Conservation (phyloP, 768 basidiomycete species). For the Termitomyces bulborhizus region DNA sequence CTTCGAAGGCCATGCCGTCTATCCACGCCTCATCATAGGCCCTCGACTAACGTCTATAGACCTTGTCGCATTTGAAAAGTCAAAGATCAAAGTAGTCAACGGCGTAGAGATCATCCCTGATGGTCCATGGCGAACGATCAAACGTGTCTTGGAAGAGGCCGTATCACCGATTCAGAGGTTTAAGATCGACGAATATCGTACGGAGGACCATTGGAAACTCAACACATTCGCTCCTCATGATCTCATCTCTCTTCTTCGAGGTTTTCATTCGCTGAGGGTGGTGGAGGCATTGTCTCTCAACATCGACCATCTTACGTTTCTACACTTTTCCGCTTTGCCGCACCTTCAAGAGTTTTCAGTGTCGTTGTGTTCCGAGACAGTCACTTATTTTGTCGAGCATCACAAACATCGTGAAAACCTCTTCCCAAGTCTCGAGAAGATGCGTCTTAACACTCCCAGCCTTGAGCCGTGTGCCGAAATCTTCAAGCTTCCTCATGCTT, state of each 20-base stretch:
- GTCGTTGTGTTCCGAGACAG: not conserved
- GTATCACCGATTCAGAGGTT: not conserved
- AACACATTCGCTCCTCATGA: constrained; percentile 2
- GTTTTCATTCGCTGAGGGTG: not conserved
- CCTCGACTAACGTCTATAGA: constrained; percentile 1
- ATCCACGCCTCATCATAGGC: constrained; percentile 7
- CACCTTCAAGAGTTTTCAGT: not conserved
- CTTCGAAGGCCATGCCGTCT: constrained; percentile 4
- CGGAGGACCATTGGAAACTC: constrained; percentile 5
- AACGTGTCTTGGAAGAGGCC: not conserved
- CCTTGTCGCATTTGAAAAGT: constrained; percentile 1
- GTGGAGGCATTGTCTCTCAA: constrained; percentile 3
- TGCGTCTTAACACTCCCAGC: constrained; percentile 1
- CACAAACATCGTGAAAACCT: not conserved
- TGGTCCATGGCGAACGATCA: constrained; percentile 4
- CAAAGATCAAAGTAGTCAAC: constrained; percentile 1
- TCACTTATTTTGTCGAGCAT: not conserved
- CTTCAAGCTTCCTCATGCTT: constrained; percentile 2
- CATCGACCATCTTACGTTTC: not conserved
- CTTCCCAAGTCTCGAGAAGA: constrained; percentile 1
- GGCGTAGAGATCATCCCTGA: not conserved
- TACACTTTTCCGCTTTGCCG: not conserved
- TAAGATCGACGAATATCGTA: constrained; percentile 4
- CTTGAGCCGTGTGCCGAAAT: not conserved
- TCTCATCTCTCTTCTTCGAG: not conserved